phyloP scores from a whole-genome alignment of 441 rosid species.

The Eruca vesicaria region DNA sequence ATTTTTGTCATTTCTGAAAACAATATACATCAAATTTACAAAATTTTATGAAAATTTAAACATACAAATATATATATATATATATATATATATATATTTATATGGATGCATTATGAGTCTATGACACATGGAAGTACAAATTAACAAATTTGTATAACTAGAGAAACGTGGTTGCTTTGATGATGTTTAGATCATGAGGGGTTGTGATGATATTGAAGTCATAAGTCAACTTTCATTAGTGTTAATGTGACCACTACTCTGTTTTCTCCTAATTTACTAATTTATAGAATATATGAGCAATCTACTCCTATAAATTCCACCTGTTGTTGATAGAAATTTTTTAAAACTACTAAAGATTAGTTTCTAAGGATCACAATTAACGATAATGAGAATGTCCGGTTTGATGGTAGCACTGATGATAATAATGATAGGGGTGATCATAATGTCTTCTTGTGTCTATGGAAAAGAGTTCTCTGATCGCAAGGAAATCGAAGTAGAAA shows the following conservation, averaged over 20 bases:
- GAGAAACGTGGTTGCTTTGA: background rate
- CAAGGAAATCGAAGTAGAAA: constrained; percentile 26
- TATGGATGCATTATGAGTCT: background rate
- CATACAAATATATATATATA: background rate
- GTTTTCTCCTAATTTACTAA: background rate
- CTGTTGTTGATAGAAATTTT: background rate
- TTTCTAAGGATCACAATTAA: background rate
- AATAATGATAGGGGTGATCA: background rate
- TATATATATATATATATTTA: background rate
- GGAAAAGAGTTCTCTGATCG: constrained; percentile 10
- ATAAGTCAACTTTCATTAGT: background rate
- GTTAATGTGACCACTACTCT: background rate
- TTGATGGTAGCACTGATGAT: constrained; percentile 8
- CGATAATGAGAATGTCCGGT: background rate
- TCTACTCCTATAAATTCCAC: constrained; percentile 7
- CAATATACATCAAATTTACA: background rate
- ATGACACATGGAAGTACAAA: background rate
- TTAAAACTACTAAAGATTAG: background rate
- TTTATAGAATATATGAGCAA: background rate
- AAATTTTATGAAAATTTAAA: background rate
- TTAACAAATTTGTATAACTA: background rate
- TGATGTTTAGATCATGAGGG: background rate
- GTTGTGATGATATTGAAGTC: background rate
- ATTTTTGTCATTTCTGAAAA: background rate
- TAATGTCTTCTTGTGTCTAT: background rate